These are phyloP conservation scores for Zoysia japonica DNA, from an alignment of 176 grass and related monocot species.

Conservation along the genomic window DNA sequence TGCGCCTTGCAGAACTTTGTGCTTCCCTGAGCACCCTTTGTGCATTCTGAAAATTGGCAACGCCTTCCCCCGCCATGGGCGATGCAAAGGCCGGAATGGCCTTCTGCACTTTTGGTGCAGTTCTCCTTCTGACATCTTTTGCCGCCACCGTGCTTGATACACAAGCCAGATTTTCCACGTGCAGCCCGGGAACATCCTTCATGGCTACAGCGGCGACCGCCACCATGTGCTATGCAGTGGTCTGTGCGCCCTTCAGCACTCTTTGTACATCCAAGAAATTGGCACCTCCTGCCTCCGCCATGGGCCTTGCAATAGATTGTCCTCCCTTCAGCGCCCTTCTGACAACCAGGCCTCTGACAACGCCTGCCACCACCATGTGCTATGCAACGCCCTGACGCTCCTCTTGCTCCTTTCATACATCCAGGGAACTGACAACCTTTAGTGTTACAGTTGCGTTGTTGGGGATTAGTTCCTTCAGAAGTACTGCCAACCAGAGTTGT, in stretches of 20 bases:
- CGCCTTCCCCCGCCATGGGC: constrained; percentile 88
- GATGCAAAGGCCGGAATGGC: constrained; percentile 88
- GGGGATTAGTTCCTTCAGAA: constrained; percentile 50
- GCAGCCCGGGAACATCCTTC: constrained; percentile 78
- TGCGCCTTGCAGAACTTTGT: constrained; percentile 92
- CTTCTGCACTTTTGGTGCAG: constrained; percentile 89
- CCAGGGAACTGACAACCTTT: constrained; percentile 80
- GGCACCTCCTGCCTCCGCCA: constrained; percentile 81
- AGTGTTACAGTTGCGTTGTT: constrained; percentile 37
- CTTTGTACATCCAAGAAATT: constrained; percentile 84
- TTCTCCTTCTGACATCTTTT: constrained; percentile 85
- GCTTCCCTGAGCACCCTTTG: constrained; percentile 87
- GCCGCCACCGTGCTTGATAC: constrained; percentile 92
- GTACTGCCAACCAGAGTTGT: constrained; percentile 54
- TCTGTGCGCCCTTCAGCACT: constrained; percentile 90
- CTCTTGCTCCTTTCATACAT: constrained; percentile 87
- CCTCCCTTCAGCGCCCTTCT: constrained; percentile 91
- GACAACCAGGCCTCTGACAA: constrained; percentile 76
- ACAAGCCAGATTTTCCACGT: constrained; percentile 87
- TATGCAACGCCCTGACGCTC: constrained; percentile 86
- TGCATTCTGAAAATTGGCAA: constrained; percentile 76
- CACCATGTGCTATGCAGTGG: constrained; percentile 92
- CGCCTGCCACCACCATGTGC: constrained; percentile 86
- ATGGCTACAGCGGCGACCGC: constrained; percentile 71
- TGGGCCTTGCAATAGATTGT: constrained; percentile 98